A percentile compares a stretch with the other conserved stretches of the same genome.
phyloP scores from a whole-genome alignment of 176 grass and related monocot species.

The Ananas comosus region DNA sequence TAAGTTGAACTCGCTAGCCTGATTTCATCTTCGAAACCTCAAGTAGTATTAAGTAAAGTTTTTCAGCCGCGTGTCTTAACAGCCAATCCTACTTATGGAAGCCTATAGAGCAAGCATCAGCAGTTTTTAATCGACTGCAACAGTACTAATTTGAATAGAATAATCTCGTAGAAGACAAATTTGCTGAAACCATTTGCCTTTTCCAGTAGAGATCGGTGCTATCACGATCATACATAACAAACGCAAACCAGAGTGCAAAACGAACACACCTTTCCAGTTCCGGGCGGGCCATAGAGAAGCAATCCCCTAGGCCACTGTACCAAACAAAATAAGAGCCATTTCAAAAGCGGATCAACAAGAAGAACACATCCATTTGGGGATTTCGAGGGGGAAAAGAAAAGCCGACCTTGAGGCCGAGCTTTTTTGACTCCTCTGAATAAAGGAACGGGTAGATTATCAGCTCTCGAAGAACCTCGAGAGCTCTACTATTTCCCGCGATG shows the following conservation, averaged over 20 bases:
- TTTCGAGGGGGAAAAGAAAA: neutral
- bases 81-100: too few relatives aligned
- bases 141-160: too few relatives aligned
- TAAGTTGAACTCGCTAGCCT: too few relatives aligned
- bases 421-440: slow-evolving; percentile 38
- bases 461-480: slow-evolving; percentile 60
- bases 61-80: too few relatives aligned
- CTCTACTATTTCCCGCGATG: slow-evolving; percentile 44
- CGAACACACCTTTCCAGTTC: slow-evolving; percentile 74
- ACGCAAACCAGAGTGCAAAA: neutral
- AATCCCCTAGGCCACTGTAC: slow-evolving; percentile 77
- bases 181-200: too few relatives aligned
- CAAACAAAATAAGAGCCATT: slow-evolving; percentile 3
- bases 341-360: slow-evolving; percentile 3
- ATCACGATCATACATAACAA: neutral
- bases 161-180: too few relatives aligned
- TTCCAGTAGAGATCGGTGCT: too few relatives aligned
- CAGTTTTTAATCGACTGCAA: too few relatives aligned
- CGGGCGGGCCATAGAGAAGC: slow-evolving; percentile 77
- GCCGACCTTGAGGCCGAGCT: slow-evolving; percentile 54
- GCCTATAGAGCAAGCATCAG: too few relatives aligned
- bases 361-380: too few relatives aligned
- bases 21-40: too few relatives aligned
- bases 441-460: slow-evolving; percentile 58
- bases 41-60: too few relatives aligned